phyloP scores from a whole-genome alignment of 768 basidiomycete species.

The Termitomyces sp. region DNA sequence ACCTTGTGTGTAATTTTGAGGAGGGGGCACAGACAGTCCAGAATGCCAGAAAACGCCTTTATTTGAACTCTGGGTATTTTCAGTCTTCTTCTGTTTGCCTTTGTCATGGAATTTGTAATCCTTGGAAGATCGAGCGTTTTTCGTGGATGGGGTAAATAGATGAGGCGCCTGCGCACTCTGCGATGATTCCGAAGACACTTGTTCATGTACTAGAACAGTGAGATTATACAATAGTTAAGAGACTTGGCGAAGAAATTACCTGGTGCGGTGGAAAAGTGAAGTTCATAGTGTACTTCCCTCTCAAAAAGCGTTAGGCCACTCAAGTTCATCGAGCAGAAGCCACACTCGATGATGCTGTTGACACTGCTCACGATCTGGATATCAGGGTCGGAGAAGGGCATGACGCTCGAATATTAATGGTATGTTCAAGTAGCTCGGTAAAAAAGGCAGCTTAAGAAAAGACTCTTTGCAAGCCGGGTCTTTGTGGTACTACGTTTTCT shows the following conservation, averaged over 20 bases:
- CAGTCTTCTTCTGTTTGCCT: slow-evolving; percentile 10
- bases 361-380: slow-evolving; percentile 1
- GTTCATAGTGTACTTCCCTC: slow-evolving; percentile 53
- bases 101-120: background rate
- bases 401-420: too few species aligned
- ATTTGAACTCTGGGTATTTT: slow-evolving; percentile 17
- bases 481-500: background rate
- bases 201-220: background rate
- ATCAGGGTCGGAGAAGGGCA: slow-evolving; percentile 6
- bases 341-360: slow-evolving; percentile 33
- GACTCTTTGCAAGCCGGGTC: too few species aligned
- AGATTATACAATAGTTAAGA: background rate
- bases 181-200: background rate
- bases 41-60: slow-evolving; percentile 67
- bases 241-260: background rate
- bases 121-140: background rate
- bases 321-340: slow-evolving; percentile 46
- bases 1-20: slow-evolving; percentile 63
- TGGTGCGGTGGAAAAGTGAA: slow-evolving; percentile 33
- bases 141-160: background rate
- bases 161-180: background rate
- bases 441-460: background rate
- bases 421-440: background rate
- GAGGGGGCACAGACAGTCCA: slow-evolving; percentile 36
- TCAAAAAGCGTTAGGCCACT: slow-evolving; percentile 28